Conservation (phyloP, 352 stramenopile species). For the Globisporangium spinosum region DNA sequence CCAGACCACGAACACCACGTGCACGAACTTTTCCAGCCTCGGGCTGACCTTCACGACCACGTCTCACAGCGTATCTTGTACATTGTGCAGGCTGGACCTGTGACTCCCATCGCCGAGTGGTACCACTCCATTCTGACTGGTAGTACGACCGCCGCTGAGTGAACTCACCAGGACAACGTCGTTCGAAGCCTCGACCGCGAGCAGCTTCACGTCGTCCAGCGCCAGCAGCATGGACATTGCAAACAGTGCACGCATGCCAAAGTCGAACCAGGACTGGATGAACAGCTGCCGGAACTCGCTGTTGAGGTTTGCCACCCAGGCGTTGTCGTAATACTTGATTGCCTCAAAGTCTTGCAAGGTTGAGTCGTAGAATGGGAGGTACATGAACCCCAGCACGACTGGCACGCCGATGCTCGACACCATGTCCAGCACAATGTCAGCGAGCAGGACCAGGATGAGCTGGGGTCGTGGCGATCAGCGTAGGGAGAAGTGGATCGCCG, state of each 20-base stretch:
- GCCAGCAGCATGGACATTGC: neutral
- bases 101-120: neutral
- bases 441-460: neutral
- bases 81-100: neutral
- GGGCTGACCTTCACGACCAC: neutral
- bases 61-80: neutral
- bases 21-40: slow-evolving; percentile 1
- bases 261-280: slow-evolving; percentile 12
- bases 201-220: slow-evolving; percentile 12
- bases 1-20: neutral
- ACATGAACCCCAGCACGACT: neutral
- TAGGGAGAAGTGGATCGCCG: neutral
- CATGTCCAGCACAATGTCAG: neutral
- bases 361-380: neutral
- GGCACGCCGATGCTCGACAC: neutral
- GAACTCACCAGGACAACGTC: neutral
- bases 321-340: neutral
- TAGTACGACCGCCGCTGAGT: too few species aligned
- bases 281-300: slow-evolving; percentile 14
- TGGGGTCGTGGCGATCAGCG: neutral
- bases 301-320: slow-evolving; percentile 2
- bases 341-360: neutral
- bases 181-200: neutral
- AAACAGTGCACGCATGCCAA: slow-evolving; percentile 6
- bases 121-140: neutral